These are phyloP conservation scores for Coprinopsis cinerea DNA, from an alignment of 768 basidiomycete genomes.

Conservation along the genomic window DNA sequence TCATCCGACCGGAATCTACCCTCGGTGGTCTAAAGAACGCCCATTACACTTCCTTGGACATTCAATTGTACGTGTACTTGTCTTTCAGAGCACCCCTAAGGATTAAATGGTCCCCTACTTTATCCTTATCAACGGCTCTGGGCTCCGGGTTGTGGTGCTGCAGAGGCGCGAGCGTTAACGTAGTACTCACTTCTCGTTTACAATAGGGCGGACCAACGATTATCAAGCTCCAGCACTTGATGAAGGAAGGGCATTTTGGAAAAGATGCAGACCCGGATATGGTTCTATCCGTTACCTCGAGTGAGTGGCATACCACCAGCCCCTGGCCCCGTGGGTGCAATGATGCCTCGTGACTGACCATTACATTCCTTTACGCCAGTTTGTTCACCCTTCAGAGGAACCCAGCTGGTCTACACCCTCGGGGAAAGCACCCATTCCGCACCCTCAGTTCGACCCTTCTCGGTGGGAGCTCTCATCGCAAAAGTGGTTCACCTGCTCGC, in stretches of 20 bases:
- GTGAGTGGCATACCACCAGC: no score
- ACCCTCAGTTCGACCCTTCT: constrained; percentile 24
- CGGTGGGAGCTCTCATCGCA: constrained; percentile 31
- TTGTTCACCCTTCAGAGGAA: constrained; percentile 43
- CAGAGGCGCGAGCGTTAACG: no score
- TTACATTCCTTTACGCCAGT: constrained; percentile 23
- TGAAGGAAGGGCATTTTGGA: constrained; percentile 38
- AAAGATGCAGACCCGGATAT: constrained; percentile 32
- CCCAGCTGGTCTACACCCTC: constrained; percentile 39
- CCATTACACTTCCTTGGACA: constrained; percentile 48
- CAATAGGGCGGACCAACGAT: constrained; percentile 42
- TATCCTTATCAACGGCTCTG: no score
- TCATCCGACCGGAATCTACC: constrained; percentile 35
- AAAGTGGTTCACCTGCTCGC: constrained; percentile 36
- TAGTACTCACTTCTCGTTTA: not conserved
- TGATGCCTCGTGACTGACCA: not conserved
- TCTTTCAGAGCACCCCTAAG: no score
- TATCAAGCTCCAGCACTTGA: constrained; percentile 38
- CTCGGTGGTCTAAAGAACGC: constrained; percentile 34
- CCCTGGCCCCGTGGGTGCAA: no score
- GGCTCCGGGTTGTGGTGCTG: no score
- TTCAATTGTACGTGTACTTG: constrained; percentile 31
- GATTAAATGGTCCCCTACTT: no score
- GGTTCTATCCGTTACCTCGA: constrained; percentile 39
- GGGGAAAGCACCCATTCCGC: constrained; percentile 29